Evolutionary conservation across 1,284 basidiomycete genomes (phyloP).

Genomic region (Caloboletus firmus): DNA sequence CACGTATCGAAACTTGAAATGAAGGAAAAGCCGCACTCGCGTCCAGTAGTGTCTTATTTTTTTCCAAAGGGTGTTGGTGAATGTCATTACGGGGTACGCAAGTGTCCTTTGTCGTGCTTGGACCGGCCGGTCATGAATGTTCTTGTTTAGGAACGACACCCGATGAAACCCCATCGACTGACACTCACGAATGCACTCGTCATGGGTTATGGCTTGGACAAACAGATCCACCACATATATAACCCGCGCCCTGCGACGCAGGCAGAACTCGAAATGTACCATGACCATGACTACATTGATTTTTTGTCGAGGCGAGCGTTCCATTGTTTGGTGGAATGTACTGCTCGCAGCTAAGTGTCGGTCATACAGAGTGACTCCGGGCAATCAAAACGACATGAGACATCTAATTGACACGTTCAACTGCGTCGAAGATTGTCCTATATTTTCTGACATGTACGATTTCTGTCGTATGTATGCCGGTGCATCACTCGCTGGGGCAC

Average conservation of each 20-base stretch:
- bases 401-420: conserved; percentile 81
- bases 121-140: background rate
- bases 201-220: conserved; percentile 94
- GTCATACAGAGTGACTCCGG: conserved; percentile 70
- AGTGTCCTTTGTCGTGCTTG: background rate
- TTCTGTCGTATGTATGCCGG: conserved; percentile 93
- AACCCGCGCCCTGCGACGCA: conserved; percentile 87
- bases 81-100: conserved; percentile 89
- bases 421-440: conserved; percentile 92
- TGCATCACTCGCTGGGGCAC: conserved; percentile 85
- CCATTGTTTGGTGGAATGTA: background rate
- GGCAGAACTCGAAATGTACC: conserved; percentile 88
- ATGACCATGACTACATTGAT: conserved; percentile 93
- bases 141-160: conserved; percentile 80
- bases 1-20: conserved; percentile 12
- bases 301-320: conserved; percentile 79
- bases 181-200: conserved; percentile 96
- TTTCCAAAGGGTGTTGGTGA: conserved; percentile 93
- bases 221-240: conserved; percentile 91
- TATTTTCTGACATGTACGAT: conserved; percentile 90
- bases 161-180: conserved; percentile 96
- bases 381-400: conserved; percentile 73
- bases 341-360: background rate
- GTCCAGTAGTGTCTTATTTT: conserved; percentile 92
- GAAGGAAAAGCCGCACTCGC: conserved; percentile 67